These are phyloP conservation scores for Cyberlindnera mississippiensis DNA, from an alignment of 805 yeast genomes.

Conservation along the genomic window DNA sequence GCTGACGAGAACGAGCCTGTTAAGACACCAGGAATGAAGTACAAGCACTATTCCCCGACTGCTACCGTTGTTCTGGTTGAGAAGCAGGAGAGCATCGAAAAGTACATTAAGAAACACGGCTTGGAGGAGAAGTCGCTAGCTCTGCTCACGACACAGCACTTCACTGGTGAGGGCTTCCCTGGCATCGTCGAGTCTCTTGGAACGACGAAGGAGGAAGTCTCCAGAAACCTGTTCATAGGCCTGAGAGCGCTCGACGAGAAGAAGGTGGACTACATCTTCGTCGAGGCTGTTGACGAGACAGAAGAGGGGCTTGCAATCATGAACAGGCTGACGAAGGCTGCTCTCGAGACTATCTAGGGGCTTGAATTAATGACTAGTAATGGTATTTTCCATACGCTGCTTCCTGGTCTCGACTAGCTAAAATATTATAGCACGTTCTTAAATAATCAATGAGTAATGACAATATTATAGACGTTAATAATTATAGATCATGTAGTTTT, in stretches of 20 bases:
- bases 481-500: no score
- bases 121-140: slow-evolving; percentile 41
- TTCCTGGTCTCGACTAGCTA: no score
- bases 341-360: slow-evolving; percentile 42
- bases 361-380: no score
- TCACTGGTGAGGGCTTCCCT: slow-evolving; percentile 18
- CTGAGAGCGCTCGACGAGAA: slow-evolving; percentile 73
- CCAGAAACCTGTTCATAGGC: slow-evolving; percentile 66
- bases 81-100: slow-evolving; percentile 28
- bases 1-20: slow-evolving; percentile 68
- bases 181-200: slow-evolving; percentile 38
- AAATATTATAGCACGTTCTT: not conserved
- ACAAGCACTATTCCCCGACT: slow-evolving; percentile 88
- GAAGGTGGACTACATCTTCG: slow-evolving; percentile 63
- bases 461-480: no score
- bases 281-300: slow-evolving; percentile 74
- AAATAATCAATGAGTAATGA: slow-evolving; percentile 1
- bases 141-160: slow-evolving; percentile 39
- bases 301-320: slow-evolving; percentile 91
- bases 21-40: slow-evolving; percentile 97
- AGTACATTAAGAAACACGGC: slow-evolving; percentile 30
- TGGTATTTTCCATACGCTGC: no score
- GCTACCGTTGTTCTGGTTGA: slow-evolving; percentile 74
- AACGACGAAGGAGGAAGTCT: slow-evolving; percentile 48
- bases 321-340: slow-evolving; percentile 88